A percentile compares a stretch with the other conserved stretches of the same genome.
These are phyloP conservation scores for Austroboletus novae-zelandiae DNA, from an alignment of 1,284 basidiomycete genomes.

Conservation along the genomic window DNA sequence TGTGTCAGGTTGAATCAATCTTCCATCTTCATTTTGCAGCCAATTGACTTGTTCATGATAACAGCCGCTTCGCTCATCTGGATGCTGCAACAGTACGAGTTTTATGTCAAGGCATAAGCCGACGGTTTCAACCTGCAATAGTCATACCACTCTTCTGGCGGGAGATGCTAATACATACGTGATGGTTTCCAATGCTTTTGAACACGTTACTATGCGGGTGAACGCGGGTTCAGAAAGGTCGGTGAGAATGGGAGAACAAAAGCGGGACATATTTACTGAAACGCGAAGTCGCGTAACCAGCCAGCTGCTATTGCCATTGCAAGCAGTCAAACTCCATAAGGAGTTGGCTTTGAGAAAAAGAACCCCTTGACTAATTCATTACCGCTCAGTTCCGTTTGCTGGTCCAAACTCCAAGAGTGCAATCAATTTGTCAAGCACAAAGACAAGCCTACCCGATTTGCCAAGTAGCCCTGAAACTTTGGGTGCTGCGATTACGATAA, in stretches of 20 bases:
- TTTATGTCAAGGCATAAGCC: constrained; percentile 51
- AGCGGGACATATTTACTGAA: constrained; percentile 11
- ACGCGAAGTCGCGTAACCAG: constrained; percentile 3
- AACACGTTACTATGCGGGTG: constrained; percentile 5
- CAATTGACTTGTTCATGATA: constrained; percentile 12
- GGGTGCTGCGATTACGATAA: constrained; percentile 11
- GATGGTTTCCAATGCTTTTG: neutral
- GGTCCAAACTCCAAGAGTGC: neutral
- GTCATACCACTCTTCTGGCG: neutral
- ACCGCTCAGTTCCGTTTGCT: constrained; percentile 1
- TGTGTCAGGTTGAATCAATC: constrained; percentile 73
- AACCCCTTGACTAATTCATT: constrained; percentile 1
- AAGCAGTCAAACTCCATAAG: neutral
- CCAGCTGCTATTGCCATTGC: neutral
- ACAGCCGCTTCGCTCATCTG: constrained; percentile 71
- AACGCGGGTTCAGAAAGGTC: neutral
- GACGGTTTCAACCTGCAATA: neutral
- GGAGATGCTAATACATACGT: constrained; percentile 1
- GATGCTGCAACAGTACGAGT: constrained; percentile 79
- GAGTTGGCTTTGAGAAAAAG: constrained; percentile 6
- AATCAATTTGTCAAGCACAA: neutral
- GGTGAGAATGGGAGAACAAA: constrained; percentile 1
- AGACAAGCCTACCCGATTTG: neutral
- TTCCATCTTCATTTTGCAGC: neutral
- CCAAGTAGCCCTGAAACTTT: constrained; percentile 10